Evolutionary conservation across 768 basidiomycete species (phyloP), one percentile per base, ranked within the genome.

Genomic region (Suillus luteus): DNA sequence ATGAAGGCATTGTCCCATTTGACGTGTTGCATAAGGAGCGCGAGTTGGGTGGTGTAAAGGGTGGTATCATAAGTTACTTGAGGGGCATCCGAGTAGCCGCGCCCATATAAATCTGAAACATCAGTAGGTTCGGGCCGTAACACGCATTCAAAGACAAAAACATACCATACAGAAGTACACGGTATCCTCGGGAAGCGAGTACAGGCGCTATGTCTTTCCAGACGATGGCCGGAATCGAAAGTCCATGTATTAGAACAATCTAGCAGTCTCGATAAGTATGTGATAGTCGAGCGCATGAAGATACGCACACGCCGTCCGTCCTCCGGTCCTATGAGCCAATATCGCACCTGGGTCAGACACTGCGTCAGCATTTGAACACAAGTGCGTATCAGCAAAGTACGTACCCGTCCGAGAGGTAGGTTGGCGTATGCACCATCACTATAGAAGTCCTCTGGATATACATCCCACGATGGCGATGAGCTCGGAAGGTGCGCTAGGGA

Each of bases 21-120:
- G 54, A 93, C 73, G 66, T 92, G 85, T 66, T 93, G 92, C 82
- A 94, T 84, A 57, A 94, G 83, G 7, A 93, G 81, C 0, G 92
- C 92, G n/a, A 94, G 87, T 69, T 93, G 92, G 0, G 85, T 86
- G 1, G 86, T 86, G 71, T 89, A 89, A 4, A 94, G 79, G 6
- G 80, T 76, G 1, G 84, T 76, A 66, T 91, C 83, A 72, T 93
- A 91, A 4, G 82, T 84, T 17, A 83, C 85, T 24, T 86, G 82
- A 0, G 92, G 92, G 1, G 91, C 91, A 62, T 91, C 91, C 1
- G 91, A 91, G 75, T 93, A 94, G 5, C 92, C 92, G 44, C 92
- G 83, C 14, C 91, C 92, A 64, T 91, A 92, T 22, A 93, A 79
- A 76, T 94, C 92, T 92, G 64, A 17, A 17, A 2, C 5, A 59